phyloP scores from a whole-genome alignment of 2,329 filamentous ascomycete species.

The Celoporthe dispersa region DNA sequence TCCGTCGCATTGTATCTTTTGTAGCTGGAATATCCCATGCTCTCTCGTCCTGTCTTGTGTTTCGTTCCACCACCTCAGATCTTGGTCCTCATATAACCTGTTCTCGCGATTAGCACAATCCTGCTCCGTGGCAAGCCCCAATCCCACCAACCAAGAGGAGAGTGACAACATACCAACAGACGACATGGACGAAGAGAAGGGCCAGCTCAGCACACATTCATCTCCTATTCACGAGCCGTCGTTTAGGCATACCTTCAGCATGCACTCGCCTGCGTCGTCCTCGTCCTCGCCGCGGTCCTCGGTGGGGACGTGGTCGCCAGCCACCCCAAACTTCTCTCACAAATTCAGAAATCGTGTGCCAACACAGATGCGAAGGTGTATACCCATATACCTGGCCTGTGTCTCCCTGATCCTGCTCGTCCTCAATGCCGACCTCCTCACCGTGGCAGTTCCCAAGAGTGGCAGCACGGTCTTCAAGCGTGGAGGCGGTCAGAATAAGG shows the following conservation, averaged over 20 bases:
- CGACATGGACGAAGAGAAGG: constrained; percentile 18
- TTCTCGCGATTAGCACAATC: neutral
- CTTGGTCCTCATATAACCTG: neutral
- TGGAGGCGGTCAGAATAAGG: constrained; percentile 31
- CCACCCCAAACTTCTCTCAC: constrained; percentile 33
- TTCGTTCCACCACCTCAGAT: neutral
- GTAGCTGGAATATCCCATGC: constrained; percentile 17
- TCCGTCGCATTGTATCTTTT: constrained; percentile 15
- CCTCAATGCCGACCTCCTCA: constrained; percentile 49
- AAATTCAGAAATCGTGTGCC: constrained; percentile 38
- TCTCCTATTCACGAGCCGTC: constrained; percentile 20
- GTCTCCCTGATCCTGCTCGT: constrained; percentile 51
- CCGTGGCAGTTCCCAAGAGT: constrained; percentile 19
- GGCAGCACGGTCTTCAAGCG: constrained; percentile 34
- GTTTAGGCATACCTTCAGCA: constrained; percentile 19
- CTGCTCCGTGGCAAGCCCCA: neutral
- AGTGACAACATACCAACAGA: constrained; percentile 4
- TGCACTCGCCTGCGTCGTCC: constrained; percentile 25
- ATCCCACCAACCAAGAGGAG: neutral
- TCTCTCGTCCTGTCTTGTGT: constrained; percentile 12
- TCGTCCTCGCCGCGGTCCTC: constrained; percentile 28
- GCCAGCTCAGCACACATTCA: neutral
- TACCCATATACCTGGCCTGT: constrained; percentile 51
- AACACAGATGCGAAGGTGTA: constrained; percentile 46
- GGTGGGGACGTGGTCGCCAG: constrained; percentile 33